Conservation (phyloP, 176 grass and related monocot species). For the Lolium multiflorum region DNA sequence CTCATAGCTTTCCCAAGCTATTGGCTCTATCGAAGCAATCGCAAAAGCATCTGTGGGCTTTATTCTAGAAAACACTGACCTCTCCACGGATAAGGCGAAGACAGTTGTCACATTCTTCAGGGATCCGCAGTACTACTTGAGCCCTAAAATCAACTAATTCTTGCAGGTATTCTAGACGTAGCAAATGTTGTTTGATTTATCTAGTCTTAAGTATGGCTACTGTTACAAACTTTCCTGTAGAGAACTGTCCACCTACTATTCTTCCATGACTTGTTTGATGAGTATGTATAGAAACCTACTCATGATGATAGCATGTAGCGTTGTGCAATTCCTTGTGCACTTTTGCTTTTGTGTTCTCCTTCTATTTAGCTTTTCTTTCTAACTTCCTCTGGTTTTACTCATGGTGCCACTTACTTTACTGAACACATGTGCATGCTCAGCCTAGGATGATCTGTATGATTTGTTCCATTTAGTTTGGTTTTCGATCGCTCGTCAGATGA, state of each 20-base stretch:
- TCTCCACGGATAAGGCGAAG: too few species aligned
- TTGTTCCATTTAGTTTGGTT: background rate
- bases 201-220: background rate
- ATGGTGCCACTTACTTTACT: background rate
- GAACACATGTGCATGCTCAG: background rate
- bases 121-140: too few species aligned
- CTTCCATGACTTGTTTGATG: background rate
- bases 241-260: background rate
- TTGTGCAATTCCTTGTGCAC: background rate
- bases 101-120: too few species aligned
- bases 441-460: background rate
- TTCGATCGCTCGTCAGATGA: background rate
- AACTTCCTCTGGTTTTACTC: background rate
- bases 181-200: background rate
- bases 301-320: background rate
- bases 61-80: too few species aligned
- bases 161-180: constrained; percentile 41
- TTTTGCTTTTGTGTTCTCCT: background rate
- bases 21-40: too few species aligned
- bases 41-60: too few species aligned
- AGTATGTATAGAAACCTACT: background rate
- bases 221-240: background rate
- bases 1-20: too few species aligned
- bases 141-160: too few species aligned
- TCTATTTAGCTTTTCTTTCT: background rate